Evolutionary conservation across 2,329 filamentous ascomycete genomes (phyloP).

Genomic region (Fusarium nodosum): DNA sequence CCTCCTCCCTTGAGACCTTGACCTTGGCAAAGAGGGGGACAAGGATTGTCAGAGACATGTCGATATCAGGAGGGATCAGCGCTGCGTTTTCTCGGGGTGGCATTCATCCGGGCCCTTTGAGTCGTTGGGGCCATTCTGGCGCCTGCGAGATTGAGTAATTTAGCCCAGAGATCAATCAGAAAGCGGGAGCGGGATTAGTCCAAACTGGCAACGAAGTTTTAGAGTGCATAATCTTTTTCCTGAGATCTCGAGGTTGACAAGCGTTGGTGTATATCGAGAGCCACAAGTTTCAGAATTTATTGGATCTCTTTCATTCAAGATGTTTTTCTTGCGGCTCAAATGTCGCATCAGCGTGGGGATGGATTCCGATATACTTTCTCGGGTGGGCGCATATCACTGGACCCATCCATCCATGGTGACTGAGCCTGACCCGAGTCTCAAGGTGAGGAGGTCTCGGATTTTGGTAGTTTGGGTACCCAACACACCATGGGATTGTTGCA

Average conservation of each 20-base stretch:
- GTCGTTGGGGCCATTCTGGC: not conserved
- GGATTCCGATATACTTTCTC: slow-evolving; percentile 33
- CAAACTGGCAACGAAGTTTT: slow-evolving; percentile 9
- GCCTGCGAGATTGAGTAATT: not conserved
- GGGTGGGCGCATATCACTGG: slow-evolving; percentile 35
- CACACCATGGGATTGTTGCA: slow-evolving; percentile 37
- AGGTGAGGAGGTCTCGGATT: slow-evolving; percentile 19
- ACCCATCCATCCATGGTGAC: slow-evolving; percentile 1
- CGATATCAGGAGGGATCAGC: slow-evolving; percentile 31
- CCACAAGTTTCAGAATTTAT: slow-evolving; percentile 23
- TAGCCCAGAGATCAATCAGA: slow-evolving; percentile 2
- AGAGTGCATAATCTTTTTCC: not conserved
- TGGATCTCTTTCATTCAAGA: slow-evolving; percentile 6
- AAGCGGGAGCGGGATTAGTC: slow-evolving; percentile 10
- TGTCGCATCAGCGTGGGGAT: slow-evolving; percentile 36
- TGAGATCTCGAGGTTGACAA: slow-evolving; percentile 31
- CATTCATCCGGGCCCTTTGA: slow-evolving; percentile 31
- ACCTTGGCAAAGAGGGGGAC: not conserved
- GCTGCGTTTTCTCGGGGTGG: slow-evolving; percentile 22
- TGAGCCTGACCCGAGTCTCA: not conserved
- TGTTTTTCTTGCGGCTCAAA: slow-evolving; percentile 40
- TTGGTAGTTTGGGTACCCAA: slow-evolving; percentile 8
- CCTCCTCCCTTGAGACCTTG: slow-evolving; percentile 13
- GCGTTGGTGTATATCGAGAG: slow-evolving; percentile 32
- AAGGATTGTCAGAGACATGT: slow-evolving; percentile 27